Base-by-base conservation (phyloP, 768 basidiomycete species). In the Phaffia tasmanica region DNA sequence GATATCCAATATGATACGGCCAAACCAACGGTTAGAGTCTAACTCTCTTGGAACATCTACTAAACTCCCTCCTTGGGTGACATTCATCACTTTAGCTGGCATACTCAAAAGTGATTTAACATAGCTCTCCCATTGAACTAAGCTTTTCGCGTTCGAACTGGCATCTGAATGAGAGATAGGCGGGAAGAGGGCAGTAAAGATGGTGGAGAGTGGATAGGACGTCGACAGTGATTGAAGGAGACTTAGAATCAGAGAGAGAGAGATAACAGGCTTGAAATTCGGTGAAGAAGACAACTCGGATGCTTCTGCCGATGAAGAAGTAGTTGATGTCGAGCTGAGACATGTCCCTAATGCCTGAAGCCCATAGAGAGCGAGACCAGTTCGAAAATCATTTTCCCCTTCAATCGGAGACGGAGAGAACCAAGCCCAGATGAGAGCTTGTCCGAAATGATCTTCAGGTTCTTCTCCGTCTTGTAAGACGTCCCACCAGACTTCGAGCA, bases 41-140 rank as follows among this genome's bases (percentile, higher is more conserved):
- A 95, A 76, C 21, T 70, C 73, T 21, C 71, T 67, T 0, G 86
- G 86, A 6, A 74, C 46, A 21, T 70, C 67, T 1, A 81, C 72
- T 3, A 71, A 72, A 32, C 72, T 72, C 56, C 78, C 77, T 25
- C 77, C 79, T 32, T 79, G 81, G 46, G 84, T 74, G 2, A 82
- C 81, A 76, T 97, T 95, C 27, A 87, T 85, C 9, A 87, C 83
- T 75, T 84, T 89, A n/a, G 79, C 79, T 46, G 93, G 90, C 9
- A 93, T 76, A 19, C 83, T 79, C 59, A 85, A 79, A 1, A 85
- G 62, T 66, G 83, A 81, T 42, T 82, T 83, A 27, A 92, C 82
- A 70, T 81, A 83, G 70, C 90, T 86, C 70, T 88, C 86, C 92
- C 92, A 95, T 55, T 64, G 60, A 19, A 74, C 56, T 60, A 14